A percentile compares a stretch with the other conserved stretches of the same genome.
Conservation (phyloP, 192 early-diverging fungal genomes). For the Umbelopsis isabellina region DNA sequence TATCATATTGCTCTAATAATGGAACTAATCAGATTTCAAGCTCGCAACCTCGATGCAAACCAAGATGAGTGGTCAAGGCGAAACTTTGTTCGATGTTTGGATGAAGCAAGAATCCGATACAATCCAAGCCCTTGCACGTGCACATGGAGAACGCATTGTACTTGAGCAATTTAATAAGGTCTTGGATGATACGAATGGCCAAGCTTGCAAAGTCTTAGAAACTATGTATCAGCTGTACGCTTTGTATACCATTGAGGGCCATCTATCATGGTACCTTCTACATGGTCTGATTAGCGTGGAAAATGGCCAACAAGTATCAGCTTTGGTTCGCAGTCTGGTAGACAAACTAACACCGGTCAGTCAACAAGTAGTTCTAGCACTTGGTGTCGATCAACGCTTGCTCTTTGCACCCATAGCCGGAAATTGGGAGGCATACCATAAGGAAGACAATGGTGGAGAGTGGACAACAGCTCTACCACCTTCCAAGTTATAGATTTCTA, state of each 20-base stretch:
- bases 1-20: neutral
- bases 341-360: constrained; percentile 55
- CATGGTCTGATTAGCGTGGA: constrained; percentile 51
- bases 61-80: constrained; percentile 50
- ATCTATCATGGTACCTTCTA: constrained; percentile 63
- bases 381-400: constrained; percentile 62
- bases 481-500: neutral
- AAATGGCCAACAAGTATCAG: constrained; percentile 47
- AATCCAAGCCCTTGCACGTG: constrained; percentile 66
- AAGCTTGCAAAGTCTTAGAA: constrained; percentile 39
- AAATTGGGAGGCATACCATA: constrained; percentile 70
- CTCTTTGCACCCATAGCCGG: constrained; percentile 74
- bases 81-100: constrained; percentile 72
- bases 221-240: constrained; percentile 55
- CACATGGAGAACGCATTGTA: constrained; percentile 67
- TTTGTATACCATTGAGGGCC: constrained; percentile 47
- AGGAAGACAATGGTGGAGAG: constrained; percentile 67
- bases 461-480: neutral
- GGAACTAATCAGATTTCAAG: constrained; percentile 7
- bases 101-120: constrained; percentile 74
- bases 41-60: constrained; percentile 52
- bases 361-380: constrained; percentile 54
- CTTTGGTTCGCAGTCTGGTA: constrained; percentile 50
- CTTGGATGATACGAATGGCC: constrained; percentile 37
- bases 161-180: constrained; percentile 59